Evolutionary conservation across 192 early-diverging fungal species (phyloP), one percentile per base, ranked within the genome.

Genomic region (Mortierella hygrophila): DNA sequence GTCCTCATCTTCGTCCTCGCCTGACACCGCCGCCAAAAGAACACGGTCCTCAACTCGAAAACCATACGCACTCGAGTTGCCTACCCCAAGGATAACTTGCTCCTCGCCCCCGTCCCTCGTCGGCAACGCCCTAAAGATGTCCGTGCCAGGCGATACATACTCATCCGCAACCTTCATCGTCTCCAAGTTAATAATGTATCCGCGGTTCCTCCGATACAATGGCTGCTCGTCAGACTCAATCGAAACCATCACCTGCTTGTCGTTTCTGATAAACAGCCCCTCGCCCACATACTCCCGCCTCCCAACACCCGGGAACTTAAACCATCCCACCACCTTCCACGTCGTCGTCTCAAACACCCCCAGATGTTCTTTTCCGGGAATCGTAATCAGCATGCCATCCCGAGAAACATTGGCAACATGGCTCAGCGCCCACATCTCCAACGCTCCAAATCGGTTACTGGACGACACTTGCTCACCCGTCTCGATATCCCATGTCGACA

Each of bases 401-500:
- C 60, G 60, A 32, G 60, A 65, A 29, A 65, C 60, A 3, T 65
- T 65, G 60, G 60, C 29, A 65, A 65, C 60, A 65, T 65, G 60
- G 26, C 60, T 65, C 60, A 65, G 26, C 11, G 60, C 60, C 60
- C 60, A 65, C 60, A 65, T 65, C 60, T 65, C 60, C 13, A 65
- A 10, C 29, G 60, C 60, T 11, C 60, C 60, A 65, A 65, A 65
- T 32, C 60, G 60, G 26, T 2, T 65, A 29, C 60, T 32, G 29
- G 60, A 65, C 26, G 60, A 65, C n/a, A 65, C 60, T 4, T 65
- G 26, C 29, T 65, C 60, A 15, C 60, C 60, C 29, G 60, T 65
- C 60, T 65, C 60, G 60, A 65, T 65, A 29, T 65, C 13, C 60
- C 60, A 65, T 32, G 60, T 65, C 60, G 60, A 65, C 26, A 65